Percentiles rank a stretch among this genome's conserved stretches.
These are phyloP conservation scores for Cantharellus anzutake DNA, from an alignment of 768 basidiomycete species.

Conservation along the genomic window DNA sequence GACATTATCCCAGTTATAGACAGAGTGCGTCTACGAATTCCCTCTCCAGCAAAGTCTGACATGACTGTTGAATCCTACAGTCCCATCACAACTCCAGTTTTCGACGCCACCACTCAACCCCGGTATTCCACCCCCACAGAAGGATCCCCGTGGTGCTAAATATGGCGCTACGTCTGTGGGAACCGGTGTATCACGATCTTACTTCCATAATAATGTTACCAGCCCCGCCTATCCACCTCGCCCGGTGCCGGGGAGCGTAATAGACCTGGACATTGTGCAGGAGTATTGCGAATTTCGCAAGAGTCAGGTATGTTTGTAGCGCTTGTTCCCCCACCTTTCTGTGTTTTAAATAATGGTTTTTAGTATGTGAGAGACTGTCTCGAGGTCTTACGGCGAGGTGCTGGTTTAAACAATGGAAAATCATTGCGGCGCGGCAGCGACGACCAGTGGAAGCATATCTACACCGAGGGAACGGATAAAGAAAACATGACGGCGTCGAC, in stretches of 20 bases:
- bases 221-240: constrained; percentile 69
- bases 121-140: constrained; percentile 41
- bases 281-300: constrained; percentile 82
- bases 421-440: constrained; percentile 54
- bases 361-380: constrained; percentile 97
- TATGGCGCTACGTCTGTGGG: constrained; percentile 33
- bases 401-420: constrained; percentile 66
- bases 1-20: constrained; percentile 78
- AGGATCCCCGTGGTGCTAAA: constrained; percentile 11
- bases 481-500: constrained; percentile 9
- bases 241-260: constrained; percentile 64
- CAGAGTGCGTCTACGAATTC: constrained; percentile 20
- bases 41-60: neutral
- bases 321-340: neutral
- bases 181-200: constrained; percentile 57
- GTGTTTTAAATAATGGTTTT: neutral
- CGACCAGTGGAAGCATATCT: constrained; percentile 80
- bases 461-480: constrained; percentile 31
- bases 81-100: constrained; percentile 50
- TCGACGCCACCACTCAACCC: constrained; percentile 44
- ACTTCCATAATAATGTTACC: constrained; percentile 32
- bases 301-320: constrained; percentile 34
- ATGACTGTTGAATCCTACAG: neutral
- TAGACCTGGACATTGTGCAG: constrained; percentile 83
- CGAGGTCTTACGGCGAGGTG: constrained; percentile 83